Conservation (phyloP, 1,284 basidiomycete genomes). For the Austroboletus novae-zelandiae region DNA sequence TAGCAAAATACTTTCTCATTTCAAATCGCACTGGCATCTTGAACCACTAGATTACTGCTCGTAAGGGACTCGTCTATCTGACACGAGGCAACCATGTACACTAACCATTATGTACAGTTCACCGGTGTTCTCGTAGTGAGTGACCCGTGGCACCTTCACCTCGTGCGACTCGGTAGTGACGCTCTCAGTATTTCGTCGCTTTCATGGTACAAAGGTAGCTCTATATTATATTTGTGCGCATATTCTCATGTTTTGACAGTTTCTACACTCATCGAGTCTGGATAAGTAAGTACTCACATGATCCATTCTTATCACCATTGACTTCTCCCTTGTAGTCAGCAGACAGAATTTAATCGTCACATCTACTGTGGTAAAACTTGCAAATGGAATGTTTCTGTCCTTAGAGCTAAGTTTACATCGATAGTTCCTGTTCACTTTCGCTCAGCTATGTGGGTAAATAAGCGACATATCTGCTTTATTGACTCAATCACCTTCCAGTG, state of each 20-base stretch:
- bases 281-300: slow-evolving; percentile 21
- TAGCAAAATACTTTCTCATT: not conserved
- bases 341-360: slow-evolving; percentile 17
- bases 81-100: not conserved
- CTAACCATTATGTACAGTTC: not conserved
- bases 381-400: no score
- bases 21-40: slow-evolving; percentile 1
- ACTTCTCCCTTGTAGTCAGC: slow-evolving; percentile 19
- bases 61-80: slow-evolving; percentile 2
- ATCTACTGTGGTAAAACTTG: slow-evolving; percentile 14
- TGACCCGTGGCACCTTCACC: not conserved
- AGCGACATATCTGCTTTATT: not conserved
- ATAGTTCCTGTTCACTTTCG: slow-evolving; percentile 9
- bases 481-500: slow-evolving; percentile 2
- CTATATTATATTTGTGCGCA: not conserved
- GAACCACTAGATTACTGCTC: not conserved
- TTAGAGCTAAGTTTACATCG: not conserved
- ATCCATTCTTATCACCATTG: not conserved
- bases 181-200: slow-evolving; percentile 9
- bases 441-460: slow-evolving; percentile 16
- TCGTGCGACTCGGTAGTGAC: not conserved
- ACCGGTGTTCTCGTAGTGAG: slow-evolving; percentile 6
- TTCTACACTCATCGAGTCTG: slow-evolving; percentile 28
- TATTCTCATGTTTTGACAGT: slow-evolving; percentile 9
- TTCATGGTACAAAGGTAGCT: slow-evolving; percentile 20